Base-by-base conservation (phyloP, 2,329 filamentous ascomycete genomes). In the Endothia cerciana region DNA sequence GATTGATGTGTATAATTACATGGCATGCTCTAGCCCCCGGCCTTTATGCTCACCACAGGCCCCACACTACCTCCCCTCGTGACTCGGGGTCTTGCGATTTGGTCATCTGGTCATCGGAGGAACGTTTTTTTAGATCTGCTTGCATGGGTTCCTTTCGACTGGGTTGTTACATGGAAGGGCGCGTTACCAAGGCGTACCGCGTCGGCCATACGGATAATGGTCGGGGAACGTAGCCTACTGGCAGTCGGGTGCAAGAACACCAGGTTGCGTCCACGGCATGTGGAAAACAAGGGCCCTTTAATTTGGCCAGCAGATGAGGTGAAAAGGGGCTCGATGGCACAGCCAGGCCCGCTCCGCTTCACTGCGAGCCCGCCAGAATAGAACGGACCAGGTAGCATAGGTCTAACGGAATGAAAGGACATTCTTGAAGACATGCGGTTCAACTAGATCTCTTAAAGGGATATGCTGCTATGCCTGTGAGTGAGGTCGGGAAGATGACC, bases 71-170 rank as follows among this genome's bases (percentile, higher is more conserved):
- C 53, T 56, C 45, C 28, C 53, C 45, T 40, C 45, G 30, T 38
- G 59, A 59, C 36, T 47, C 43, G 47, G 36, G 57, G 40, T 47
- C n/a, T 55, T 53, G n/a, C 22, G 25, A 47, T 53, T 53, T 36
- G 60, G 43, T 57, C 47, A 38, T 13, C 38, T 40, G 55, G 53
- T 60, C 53, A 62, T 8, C 13, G 38, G 41, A 28, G 53, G 33
- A 33, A 49, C 36, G 41, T 30, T n/a, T n/a, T n/a, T n/a, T 63
- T 68, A 66, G 63, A 65, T 58, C n/a, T 51, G 62, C 43, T 57
- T 51, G 60, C 63, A 65, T 65, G 41, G 49, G 55, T 43, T 63
- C 33, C 43, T 47, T n/a, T 41, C 53, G n/a, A 53, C 22, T 55
- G 47, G 45, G 53, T 11, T 30, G 60, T 41, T 55, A 47, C 60